Conservation (phyloP, 345 rosid genomes). For the Hirschfeldia incana region DNA sequence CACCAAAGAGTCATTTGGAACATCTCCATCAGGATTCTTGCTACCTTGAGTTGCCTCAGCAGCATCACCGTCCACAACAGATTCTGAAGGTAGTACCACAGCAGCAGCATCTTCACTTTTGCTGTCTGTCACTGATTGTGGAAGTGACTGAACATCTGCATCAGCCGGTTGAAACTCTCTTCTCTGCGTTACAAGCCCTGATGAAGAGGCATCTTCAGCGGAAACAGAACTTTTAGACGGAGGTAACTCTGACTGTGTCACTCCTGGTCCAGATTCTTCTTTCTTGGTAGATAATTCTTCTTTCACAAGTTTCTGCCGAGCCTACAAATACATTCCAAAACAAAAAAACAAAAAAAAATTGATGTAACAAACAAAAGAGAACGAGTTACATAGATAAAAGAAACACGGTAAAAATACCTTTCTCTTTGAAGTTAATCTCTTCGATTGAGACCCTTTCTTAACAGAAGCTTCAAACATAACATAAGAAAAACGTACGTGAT, state of each 20-base stretch:
- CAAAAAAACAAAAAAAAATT: not conserved
- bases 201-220: constrained; percentile 38
- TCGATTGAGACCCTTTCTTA: constrained; percentile 73
- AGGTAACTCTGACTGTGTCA: constrained; percentile 40
- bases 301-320: constrained; percentile 45
- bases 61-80: constrained; percentile 37
- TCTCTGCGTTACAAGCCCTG: constrained; percentile 29
- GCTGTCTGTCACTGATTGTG: constrained; percentile 42
- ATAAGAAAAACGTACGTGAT: not conserved
- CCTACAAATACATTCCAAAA: constrained; percentile 45
- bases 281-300: constrained; percentile 44
- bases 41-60: constrained; percentile 42
- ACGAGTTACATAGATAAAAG: not conserved
- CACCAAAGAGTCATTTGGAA: constrained; percentile 44
- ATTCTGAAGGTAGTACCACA: constrained; percentile 46
- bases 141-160: constrained; percentile 39
- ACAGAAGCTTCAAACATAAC: constrained; percentile 51
- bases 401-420: constrained; percentile 56
- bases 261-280: constrained; percentile 36
- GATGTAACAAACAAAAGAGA: not conserved
- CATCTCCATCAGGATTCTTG: constrained; percentile 50
- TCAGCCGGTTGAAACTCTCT: constrained; percentile 40
- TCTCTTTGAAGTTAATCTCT: constrained; percentile 51
- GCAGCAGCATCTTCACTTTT: constrained; percentile 37
- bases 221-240: constrained; percentile 10